These are phyloP conservation scores for Suhomyces emberorum DNA, from an alignment of 805 yeast species.

Conservation along the genomic window DNA sequence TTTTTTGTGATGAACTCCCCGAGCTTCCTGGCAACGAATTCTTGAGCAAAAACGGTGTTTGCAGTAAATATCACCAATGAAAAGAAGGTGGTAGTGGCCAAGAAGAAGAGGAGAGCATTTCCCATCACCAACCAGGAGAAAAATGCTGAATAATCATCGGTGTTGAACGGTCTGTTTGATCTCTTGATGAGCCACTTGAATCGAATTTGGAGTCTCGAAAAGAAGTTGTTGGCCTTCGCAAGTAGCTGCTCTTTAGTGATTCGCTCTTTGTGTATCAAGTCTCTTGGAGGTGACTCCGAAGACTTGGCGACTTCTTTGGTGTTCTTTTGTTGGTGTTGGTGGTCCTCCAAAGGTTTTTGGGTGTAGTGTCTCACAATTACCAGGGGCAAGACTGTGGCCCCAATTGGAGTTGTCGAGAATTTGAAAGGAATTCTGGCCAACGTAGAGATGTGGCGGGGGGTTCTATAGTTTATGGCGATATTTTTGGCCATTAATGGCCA, in stretches of 20 bases:
- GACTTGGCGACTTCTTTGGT: constrained; percentile 1
- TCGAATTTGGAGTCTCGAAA: constrained; percentile 30
- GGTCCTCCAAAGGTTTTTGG: neutral
- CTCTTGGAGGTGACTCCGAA: constrained; percentile 3
- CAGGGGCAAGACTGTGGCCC: too few relatives aligned
- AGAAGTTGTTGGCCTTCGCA: constrained; percentile 26
- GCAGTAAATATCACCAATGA: constrained; percentile 72
- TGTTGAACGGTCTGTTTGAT: constrained; percentile 79
- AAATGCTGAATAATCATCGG: constrained; percentile 89
- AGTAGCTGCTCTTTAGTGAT: constrained; percentile 22
- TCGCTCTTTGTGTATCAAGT: constrained; percentile 9
- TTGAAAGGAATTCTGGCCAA: too few relatives aligned
- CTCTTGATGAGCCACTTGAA: constrained; percentile 73
- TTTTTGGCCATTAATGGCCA: too few relatives aligned
- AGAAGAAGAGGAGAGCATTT: constrained; percentile 69
- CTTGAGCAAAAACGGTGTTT: constrained; percentile 87
- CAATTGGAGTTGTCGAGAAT: too few relatives aligned
- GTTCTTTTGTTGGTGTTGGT: neutral
- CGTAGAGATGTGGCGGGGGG: too few relatives aligned
- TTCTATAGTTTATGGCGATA: too few relatives aligned
- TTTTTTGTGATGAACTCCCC: constrained; percentile 84
- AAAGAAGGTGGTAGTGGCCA: constrained; percentile 91
- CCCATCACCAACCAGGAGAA: constrained; percentile 92
- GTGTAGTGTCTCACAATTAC: neutral
- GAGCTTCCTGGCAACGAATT: constrained; percentile 72